Evolutionary conservation across 2,329 filamentous ascomycete species (phyloP).

Genomic region (Botrytis deweyae): DNA sequence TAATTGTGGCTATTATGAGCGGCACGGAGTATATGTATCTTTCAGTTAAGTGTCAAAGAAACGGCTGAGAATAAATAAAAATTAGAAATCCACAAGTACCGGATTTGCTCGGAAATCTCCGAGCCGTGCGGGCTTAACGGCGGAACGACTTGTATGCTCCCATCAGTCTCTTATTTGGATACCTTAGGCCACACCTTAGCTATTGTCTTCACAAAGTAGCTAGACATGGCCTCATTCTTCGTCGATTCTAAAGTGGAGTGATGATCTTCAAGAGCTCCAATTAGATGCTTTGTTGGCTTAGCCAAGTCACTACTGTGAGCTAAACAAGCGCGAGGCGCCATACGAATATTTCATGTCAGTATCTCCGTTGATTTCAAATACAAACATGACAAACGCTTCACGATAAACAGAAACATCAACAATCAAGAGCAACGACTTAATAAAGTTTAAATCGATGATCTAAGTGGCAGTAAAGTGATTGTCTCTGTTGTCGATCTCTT

Average conservation of each 20-base stretch:
- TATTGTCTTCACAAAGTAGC: not conserved
- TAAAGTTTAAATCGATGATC: not conserved
- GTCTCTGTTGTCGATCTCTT: not conserved
- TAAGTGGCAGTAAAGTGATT: not conserved
- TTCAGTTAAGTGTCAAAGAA: not conserved
- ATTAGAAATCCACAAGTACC: not conserved
- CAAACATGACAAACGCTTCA: not conserved
- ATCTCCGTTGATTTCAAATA: constrained; percentile 11
- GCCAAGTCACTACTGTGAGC: not conserved
- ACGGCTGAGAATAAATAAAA: not conserved
- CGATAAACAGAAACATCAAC: not conserved
- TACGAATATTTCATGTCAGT: not conserved
- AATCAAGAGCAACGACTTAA: not conserved
- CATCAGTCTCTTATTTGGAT: not conserved
- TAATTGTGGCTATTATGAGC: not conserved
- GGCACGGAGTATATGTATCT: not conserved
- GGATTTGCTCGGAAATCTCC: not conserved
- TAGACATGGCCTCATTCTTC: not conserved
- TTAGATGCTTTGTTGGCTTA: not conserved
- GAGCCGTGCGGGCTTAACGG: not conserved
- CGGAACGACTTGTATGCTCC: not conserved
- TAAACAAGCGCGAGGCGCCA: constrained; percentile 1
- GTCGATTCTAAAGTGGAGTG: not conserved
- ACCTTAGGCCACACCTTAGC: not conserved
- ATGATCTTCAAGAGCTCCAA: not conserved